Evolutionary conservation across 2,329 filamentous ascomycete species (phyloP), one percentile per base, ranked within the genome.

Genomic region (Colletotrichum sublineola): DNA sequence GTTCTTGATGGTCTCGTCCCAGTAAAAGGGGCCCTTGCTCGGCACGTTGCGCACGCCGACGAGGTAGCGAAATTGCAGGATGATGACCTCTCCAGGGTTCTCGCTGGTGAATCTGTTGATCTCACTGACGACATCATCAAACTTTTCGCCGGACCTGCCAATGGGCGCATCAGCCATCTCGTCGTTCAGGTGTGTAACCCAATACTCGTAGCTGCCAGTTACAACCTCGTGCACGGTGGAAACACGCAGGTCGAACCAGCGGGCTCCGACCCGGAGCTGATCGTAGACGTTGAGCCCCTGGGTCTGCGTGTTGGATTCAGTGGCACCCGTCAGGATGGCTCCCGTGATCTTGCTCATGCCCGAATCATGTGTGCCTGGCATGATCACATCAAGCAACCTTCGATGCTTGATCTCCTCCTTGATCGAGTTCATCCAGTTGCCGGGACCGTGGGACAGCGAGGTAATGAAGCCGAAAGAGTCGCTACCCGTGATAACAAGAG

Each of bases 351-450:
- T 79, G 33, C 80, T 82, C 84, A 88, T 87, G n/a, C 85, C 86
- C 0, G 84, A 80, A 69, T 87, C 84, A 71, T 88, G 85, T 4
- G 84, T 82, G 11, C 85, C 86, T 0, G 85, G 85, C 80, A 88
- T 83, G 61, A 83, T 80, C 24, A 87, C 79, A 40, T 86, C 81
- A 63, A 82, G 82, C 0, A 87, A 76, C 1, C 80, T 81, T 14
- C 85, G 81, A 71, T 80, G 77, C 48, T 78, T 77, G 71, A 82
- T 81, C 3, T 78, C 76, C 24, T 79, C 67, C 68, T 80, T 79
- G 12, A 82, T 75, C 7, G 70, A 67, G 44, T 73, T 76, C 81
- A 82, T 82, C 80, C 80, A 82, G 68, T 77, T 77, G 42, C 76
- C 76, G 0, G 75, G 69, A 1, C 77, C 77, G 57, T 77, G 79